Conservation (phyloP, 495 filamentous ascomycete genomes). For the Aspergillus nidulans region DNA sequence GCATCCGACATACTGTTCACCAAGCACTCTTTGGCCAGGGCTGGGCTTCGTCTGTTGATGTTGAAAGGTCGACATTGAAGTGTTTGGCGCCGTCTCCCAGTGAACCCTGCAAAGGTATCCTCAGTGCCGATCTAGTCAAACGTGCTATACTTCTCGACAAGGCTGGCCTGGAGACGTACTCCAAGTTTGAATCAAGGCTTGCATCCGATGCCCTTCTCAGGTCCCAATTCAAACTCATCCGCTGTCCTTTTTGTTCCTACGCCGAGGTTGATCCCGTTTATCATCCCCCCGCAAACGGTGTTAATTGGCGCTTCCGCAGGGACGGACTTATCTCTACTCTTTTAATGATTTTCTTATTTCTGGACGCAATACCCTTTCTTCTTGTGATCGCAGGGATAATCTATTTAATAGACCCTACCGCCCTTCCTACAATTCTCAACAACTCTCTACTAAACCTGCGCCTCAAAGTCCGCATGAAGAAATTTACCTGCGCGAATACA, state of each 20-base stretch:
- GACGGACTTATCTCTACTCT: slow-evolving; percentile 39
- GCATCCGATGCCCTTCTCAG: slow-evolving; percentile 67
- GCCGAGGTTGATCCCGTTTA: slow-evolving; percentile 81
- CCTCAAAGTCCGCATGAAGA: slow-evolving; percentile 59
- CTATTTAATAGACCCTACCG: slow-evolving; percentile 34
- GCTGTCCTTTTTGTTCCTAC: slow-evolving; percentile 88
- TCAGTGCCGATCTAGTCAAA: slow-evolving; percentile 62
- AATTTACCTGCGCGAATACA: slow-evolving; percentile 68
- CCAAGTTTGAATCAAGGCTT: slow-evolving; percentile 70
- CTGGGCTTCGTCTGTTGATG: slow-evolving; percentile 75
- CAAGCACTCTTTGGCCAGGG: slow-evolving; percentile 92
- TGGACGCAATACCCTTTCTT: slow-evolving; percentile 51
- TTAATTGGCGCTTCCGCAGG: slow-evolving; percentile 48
- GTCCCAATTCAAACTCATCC: slow-evolving; percentile 67
- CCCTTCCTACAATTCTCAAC: slow-evolving; percentile 38
- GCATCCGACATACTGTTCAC: slow-evolving; percentile 69
- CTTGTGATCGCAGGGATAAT: slow-evolving; percentile 46
- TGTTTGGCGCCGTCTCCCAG: slow-evolving; percentile 69
- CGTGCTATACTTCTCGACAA: slow-evolving; percentile 64
- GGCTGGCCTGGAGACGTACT: slow-evolving; percentile 63
- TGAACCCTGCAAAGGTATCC: slow-evolving; percentile 65
- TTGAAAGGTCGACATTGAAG: slow-evolving; percentile 63
- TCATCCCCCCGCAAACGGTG: slow-evolving; percentile 44
- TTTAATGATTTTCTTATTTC: slow-evolving; percentile 32
- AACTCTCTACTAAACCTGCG: slow-evolving; percentile 59